Evolutionary conservation across 2,329 filamentous ascomycete genomes (phyloP).

Genomic region (Aspergillus intermedius): DNA sequence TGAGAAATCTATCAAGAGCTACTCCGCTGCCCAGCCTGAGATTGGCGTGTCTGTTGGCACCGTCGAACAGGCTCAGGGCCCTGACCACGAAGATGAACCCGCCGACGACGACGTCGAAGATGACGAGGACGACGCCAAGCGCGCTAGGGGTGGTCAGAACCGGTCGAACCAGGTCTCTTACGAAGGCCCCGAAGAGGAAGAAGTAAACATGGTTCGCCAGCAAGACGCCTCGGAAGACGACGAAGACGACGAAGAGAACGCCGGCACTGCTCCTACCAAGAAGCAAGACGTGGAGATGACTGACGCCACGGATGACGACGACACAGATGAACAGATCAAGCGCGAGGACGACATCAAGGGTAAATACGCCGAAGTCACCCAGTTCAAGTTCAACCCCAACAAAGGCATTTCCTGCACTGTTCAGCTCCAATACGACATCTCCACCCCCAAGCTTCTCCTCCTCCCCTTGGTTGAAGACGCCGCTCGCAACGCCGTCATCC

Average conservation of each 20-base stretch:
- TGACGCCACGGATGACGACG: conserved; percentile 34
- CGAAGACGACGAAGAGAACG: conserved; percentile 46
- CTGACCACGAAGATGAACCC: conserved; percentile 51
- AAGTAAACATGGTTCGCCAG: conserved; percentile 67
- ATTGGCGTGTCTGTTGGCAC: conserved; percentile 60
- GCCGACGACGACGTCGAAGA: conserved; percentile 67
- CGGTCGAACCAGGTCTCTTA: conserved; percentile 79
- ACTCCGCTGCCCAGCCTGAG: conserved; percentile 66
- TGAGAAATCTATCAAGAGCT: conserved; percentile 48
- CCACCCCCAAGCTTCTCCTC: conserved; percentile 85
- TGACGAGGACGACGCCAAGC: conserved; percentile 65
- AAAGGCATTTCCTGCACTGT: conserved; percentile 70
- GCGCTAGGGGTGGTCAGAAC: conserved; percentile 59
- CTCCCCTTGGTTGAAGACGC: conserved; percentile 81
- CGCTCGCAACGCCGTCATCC: conserved; percentile 71
- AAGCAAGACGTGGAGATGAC: conserved; percentile 32
- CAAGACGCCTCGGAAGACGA: conserved; percentile 53
- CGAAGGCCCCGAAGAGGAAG: conserved; percentile 86
- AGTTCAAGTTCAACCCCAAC: conserved; percentile 73
- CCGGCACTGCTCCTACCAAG: conserved; percentile 16
- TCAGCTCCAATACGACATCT: conserved; percentile 72
- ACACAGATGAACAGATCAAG: conserved; percentile 38
- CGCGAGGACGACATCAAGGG: conserved; percentile 61
- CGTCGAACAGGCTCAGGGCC: conserved; percentile 47
- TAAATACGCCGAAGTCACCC: conserved; percentile 59